These are phyloP conservation scores for Sabuloglossum arenarium DNA, from an alignment of 495 filamentous ascomycete genomes.

Conservation along the genomic window DNA sequence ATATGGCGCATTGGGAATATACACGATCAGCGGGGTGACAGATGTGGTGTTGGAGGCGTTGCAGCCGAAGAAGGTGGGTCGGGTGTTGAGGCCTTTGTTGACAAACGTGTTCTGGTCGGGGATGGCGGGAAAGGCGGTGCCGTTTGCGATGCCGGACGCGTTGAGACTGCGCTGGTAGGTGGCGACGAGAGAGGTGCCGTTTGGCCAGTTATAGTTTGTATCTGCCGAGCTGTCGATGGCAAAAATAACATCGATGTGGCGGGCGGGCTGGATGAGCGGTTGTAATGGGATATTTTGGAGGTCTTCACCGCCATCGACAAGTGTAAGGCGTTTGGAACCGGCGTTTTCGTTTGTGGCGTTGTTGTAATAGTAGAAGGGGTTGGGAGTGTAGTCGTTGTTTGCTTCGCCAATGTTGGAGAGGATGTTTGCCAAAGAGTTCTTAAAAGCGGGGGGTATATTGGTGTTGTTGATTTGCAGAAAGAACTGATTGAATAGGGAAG, in stretches of 20 bases:
- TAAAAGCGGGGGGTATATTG: slow-evolving; percentile 22
- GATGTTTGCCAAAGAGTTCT: slow-evolving; percentile 29
- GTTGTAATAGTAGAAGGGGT: slow-evolving; percentile 65
- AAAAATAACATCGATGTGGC: slow-evolving; percentile 75
- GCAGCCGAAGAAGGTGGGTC: slow-evolving; percentile 89
- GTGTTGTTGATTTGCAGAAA: slow-evolving; percentile 36
- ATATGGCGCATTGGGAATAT: slow-evolving; percentile 78
- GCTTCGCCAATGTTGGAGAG: slow-evolving; percentile 30
- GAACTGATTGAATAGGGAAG: slow-evolving; percentile 68
- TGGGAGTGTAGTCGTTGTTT: slow-evolving; percentile 54
- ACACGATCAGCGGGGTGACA: slow-evolving; percentile 55
- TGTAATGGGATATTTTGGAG: slow-evolving; percentile 72
- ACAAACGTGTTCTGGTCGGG: slow-evolving; percentile 74
- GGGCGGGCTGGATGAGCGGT: slow-evolving; percentile 60
- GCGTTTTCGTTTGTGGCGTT: slow-evolving; percentile 38
- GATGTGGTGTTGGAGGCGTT: slow-evolving; percentile 42
- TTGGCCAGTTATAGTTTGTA: slow-evolving; percentile 56
- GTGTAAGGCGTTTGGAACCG: slow-evolving; percentile 33
- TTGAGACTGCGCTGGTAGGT: slow-evolving; percentile 57
- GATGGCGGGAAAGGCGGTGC: slow-evolving; percentile 63
- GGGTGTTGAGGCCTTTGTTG: slow-evolving; percentile 63
- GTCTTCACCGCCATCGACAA: slow-evolving; percentile 80
- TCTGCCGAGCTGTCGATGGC: slow-evolving; percentile 77
- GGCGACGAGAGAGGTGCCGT: slow-evolving; percentile 63
- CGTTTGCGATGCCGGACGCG: slow-evolving; percentile 39